phyloP scores from a whole-genome alignment of 192 early-diverging fungal genomes.

The Backusella macrospora region DNA sequence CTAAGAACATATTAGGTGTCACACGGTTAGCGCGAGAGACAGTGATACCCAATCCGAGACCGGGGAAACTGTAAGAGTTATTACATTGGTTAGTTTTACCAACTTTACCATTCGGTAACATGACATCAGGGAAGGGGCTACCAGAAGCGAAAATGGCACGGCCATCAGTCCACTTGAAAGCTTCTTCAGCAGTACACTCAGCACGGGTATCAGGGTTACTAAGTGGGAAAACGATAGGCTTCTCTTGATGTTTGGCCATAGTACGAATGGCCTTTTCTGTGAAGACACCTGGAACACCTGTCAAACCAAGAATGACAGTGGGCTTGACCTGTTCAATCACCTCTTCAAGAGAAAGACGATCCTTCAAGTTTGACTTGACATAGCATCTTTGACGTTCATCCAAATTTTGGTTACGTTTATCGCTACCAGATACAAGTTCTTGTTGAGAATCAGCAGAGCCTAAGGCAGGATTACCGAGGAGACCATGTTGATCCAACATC shows the following conservation, averaged over 20 bases:
- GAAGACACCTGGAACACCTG: conserved; percentile 52
- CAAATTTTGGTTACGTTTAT: conserved; percentile 33
- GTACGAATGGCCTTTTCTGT: conserved; percentile 55
- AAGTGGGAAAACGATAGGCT: conserved; percentile 56
- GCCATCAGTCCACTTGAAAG: conserved; percentile 57
- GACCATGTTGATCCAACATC: conserved; percentile 58
- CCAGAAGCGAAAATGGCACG: conserved; percentile 59
- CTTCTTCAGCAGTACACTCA: conserved; percentile 60
- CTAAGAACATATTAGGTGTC: conserved; percentile 57
- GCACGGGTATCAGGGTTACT: conserved; percentile 55
- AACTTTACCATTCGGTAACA: conserved; percentile 46
- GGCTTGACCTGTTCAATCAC: conserved; percentile 55
- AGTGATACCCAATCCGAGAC: conserved; percentile 57
- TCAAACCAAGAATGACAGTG: conserved; percentile 54
- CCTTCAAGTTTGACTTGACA: conserved; percentile 49
- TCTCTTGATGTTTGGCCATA: conserved; percentile 53
- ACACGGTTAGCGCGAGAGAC: conserved; percentile 52
- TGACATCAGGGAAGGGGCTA: conserved; percentile 53
- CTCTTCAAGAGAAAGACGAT: conserved; percentile 50
- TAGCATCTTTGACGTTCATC: conserved; percentile 53
- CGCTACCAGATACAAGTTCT: not conserved
- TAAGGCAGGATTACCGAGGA: conserved; percentile 47
- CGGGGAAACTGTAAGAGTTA: conserved; percentile 51
- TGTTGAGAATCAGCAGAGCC: conserved; percentile 31
- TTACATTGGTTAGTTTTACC: conserved; percentile 55